Base-by-base conservation (phyloP, 805 yeast species). In the Yamadazyma endophytica region DNA sequence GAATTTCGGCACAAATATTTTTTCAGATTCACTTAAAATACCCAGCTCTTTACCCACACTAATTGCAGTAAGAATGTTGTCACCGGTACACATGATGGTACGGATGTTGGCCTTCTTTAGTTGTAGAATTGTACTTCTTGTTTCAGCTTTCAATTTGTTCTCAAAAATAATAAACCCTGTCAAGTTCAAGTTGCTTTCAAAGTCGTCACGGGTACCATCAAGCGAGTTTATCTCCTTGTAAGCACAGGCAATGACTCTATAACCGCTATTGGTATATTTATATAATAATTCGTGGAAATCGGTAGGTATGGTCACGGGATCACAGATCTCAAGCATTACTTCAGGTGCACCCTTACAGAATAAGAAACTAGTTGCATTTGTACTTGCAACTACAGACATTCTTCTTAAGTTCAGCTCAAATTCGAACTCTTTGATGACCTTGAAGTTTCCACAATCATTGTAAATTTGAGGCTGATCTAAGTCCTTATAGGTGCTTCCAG, bases 261-360 rank as follows among this genome's bases (percentile, higher is more conserved):
- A 87, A 1, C 99, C 99, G 29, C 79, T 76, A 52, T 88, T 97
- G 0, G 99, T 92, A 53, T 92, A 92, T 36, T 79, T 70, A 47
- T 87, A 82, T 21, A 92, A 65, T 14, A 83, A 52, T 20, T 82
- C 82, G 15, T 82, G 80, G 52, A 74, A 92, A 47, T 88, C 75
- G 2, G 56, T 50, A 1, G 99, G 98, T 29, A 92, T 58, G 0
- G 88, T 64, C 13, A 71, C 75, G 1, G 81, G 76, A 11, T 64
- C 61, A 58, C 98, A 92, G 18, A 92, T 76, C 12, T 77, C 80
- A 18, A 73, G 65, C 70, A 92, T 84, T 8, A 89, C 85, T 52
- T 92, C 99, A 0, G 99, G 99, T 0, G 99, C 98, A 29, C 99
- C 99, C 52, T 92, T 92, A 9, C 92, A 87, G 51, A 75, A 81